Conservation (phyloP, 1,284 basidiomycete species). For the Pascua sp. region DNA sequence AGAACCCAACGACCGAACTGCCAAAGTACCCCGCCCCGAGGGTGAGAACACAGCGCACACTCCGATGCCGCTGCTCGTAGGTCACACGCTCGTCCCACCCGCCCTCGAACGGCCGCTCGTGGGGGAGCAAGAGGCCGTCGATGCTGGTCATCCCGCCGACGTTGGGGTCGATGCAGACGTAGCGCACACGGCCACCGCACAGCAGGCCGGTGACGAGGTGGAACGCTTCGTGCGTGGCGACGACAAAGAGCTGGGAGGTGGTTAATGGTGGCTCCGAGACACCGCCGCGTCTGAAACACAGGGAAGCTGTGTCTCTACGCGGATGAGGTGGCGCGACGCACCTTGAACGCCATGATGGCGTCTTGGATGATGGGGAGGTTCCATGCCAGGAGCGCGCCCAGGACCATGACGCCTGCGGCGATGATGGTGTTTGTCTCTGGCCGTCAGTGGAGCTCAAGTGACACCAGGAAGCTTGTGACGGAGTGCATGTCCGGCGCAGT, state of each 20-base stretch:
- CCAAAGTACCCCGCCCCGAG: constrained; percentile 45
- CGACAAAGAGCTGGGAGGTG: constrained; percentile 39
- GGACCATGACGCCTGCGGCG: constrained; percentile 44
- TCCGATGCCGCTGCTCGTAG: constrained; percentile 38
- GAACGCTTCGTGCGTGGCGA: constrained; percentile 45
- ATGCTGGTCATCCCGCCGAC: constrained; percentile 46
- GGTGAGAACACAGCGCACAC: constrained; percentile 22
- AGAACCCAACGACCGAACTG: constrained; percentile 39
- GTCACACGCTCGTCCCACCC: constrained; percentile 10
- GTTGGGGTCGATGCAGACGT: constrained; percentile 49
- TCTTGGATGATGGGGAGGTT: constrained; percentile 44
- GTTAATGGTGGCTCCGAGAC: not conserved
- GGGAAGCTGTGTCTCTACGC: not conserved
- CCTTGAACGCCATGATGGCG: constrained; percentile 42
- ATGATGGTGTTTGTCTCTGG: constrained; percentile 47
- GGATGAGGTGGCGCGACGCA: constrained; percentile 11
- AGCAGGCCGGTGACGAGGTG: constrained; percentile 43
- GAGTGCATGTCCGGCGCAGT: too few relatives aligned
- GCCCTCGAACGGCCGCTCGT: not conserved
- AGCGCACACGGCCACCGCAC: constrained; percentile 45
- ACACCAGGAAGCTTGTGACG: too few relatives aligned
- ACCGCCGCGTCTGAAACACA: too few relatives aligned
- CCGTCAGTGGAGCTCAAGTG: not conserved
- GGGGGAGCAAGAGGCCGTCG: constrained; percentile 34
- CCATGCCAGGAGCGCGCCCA: constrained; percentile 43